Evolutionary conservation across 352 stramenopile species (phyloP), one percentile per base, ranked within the genome.

Genomic region (Phytophthora foliorum): DNA sequence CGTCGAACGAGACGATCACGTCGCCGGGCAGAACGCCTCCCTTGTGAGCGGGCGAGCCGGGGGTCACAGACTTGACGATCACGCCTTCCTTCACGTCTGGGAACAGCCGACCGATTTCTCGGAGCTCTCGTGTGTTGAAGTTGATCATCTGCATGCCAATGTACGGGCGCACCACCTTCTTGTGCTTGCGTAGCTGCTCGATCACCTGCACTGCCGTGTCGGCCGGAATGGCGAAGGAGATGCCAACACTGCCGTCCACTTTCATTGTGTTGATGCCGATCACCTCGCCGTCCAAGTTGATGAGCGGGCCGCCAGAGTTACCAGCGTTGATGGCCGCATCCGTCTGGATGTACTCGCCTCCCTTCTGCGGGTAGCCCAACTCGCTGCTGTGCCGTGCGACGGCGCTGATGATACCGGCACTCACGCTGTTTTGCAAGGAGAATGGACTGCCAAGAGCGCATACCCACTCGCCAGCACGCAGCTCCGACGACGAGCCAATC

Each of bases 181-280:
- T 93, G 68, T 94, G 82, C 59, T 92, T 84, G 39, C 90, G 78
- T 51, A 98, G 74, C 68, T 98, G 92, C 21, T 91, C 75, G 61
- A 98, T 97, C 46, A 98, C 89, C 61, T 97, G 82, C 11, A 72
- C 68, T 31, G 93, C 94, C 32, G 80, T 97, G 71, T 98, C 94
- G 14, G 97, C 96, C 25, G 94, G 94, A 36, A 98, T 98, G 21
- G 94, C 94, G 50, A 98, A 98, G 31, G 88, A 93, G 46, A 98
- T 97, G 11, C 94, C 94, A 25, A 91, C 91, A 54, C 82, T 91
- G 17, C 88, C 86, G 58, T 91, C 82, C n/a, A 98, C 86, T 70
- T 98, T 98, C 84, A 98, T 97, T 8, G 91, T 97, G 76, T 98
- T 98, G 71, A 98, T 98, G 34, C 94, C 94, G 48, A 98, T 96